Conservation (phyloP, 768 basidiomycete genomes). For the Boletus rubescentipes region DNA sequence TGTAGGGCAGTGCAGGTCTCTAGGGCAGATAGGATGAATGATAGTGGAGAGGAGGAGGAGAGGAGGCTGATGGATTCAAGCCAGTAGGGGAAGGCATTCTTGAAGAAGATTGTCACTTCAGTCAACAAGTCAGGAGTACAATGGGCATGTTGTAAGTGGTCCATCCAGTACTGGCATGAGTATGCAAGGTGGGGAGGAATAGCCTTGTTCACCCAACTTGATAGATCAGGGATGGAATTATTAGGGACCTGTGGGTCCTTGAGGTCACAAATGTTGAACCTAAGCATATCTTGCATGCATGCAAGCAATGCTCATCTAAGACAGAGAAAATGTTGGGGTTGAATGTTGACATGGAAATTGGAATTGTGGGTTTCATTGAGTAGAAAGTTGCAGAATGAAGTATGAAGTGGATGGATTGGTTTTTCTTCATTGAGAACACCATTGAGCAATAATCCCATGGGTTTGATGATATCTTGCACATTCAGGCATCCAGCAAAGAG, state of each 20-base stretch:
- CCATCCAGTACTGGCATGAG: conserved; percentile 2
- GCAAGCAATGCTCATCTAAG: too few species aligned
- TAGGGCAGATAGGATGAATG: not conserved
- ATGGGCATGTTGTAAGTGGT: not conserved
- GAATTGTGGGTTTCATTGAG: not conserved
- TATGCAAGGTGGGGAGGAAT: not conserved
- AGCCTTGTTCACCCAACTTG: not conserved
- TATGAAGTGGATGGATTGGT: too few species aligned
- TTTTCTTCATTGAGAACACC: not conserved
- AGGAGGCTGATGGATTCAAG: conserved; percentile 30
- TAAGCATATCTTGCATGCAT: too few species aligned
- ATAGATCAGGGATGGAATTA: not conserved
- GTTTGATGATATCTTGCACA: not conserved
- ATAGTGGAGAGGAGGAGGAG: not conserved
- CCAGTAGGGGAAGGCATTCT: conserved; percentile 2
- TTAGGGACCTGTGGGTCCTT: too few species aligned
- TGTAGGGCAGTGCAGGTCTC: not conserved
- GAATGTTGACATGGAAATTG: not conserved
- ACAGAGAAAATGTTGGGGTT: not conserved
- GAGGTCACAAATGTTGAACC: too few species aligned
- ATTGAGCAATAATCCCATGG: not conserved
- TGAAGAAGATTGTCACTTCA: conserved; percentile 5
- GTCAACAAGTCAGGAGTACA: too few species aligned
- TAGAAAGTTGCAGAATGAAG: not conserved
- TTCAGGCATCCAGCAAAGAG: not conserved